Conservation (phyloP, 2,329 filamentous ascomycete species). For the Aspergillus sp. region DNA sequence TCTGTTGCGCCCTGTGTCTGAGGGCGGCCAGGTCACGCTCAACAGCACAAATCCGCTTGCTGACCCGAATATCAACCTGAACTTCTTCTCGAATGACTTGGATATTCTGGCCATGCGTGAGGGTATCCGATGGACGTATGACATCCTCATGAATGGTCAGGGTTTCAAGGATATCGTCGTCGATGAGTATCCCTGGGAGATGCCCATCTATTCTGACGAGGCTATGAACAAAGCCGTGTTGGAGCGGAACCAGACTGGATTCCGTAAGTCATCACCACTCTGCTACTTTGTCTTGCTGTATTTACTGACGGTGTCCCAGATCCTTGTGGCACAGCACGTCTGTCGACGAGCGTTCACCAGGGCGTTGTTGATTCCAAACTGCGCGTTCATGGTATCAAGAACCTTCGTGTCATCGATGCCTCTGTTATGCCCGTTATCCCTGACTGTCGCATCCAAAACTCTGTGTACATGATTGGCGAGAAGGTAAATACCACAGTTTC, state of each 20-base stretch:
- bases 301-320: slow-evolving; percentile 16
- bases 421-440: slow-evolving; percentile 49
- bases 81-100: slow-evolving; percentile 41
- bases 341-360: slow-evolving; percentile 45
- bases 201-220: slow-evolving; percentile 49
- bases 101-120: slow-evolving; percentile 53
- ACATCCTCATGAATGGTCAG: slow-evolving; percentile 50
- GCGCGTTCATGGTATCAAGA: slow-evolving; percentile 47
- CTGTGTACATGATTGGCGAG: slow-evolving; percentile 54
- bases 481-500: slow-evolving; percentile 22
- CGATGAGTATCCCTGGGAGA: slow-evolving; percentile 50
- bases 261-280: slow-evolving; percentile 11
- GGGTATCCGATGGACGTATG: slow-evolving; percentile 47
- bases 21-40: slow-evolving; percentile 31
- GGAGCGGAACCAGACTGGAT: slow-evolving; percentile 50
- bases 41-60: slow-evolving; percentile 31
- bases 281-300: not conserved
- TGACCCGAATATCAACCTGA: slow-evolving; percentile 37
- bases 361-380: slow-evolving; percentile 47
- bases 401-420: slow-evolving; percentile 49
- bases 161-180: slow-evolving; percentile 42
- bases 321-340: slow-evolving; percentile 49
- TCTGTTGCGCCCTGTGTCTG: slow-evolving; percentile 43
- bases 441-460: slow-evolving; percentile 52
- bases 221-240: slow-evolving; percentile 50